Evolutionary conservation across 2,329 filamentous ascomycete genomes (phyloP), one percentile per base, ranked within the genome.

Genomic region (Alternaria brassicae): DNA sequence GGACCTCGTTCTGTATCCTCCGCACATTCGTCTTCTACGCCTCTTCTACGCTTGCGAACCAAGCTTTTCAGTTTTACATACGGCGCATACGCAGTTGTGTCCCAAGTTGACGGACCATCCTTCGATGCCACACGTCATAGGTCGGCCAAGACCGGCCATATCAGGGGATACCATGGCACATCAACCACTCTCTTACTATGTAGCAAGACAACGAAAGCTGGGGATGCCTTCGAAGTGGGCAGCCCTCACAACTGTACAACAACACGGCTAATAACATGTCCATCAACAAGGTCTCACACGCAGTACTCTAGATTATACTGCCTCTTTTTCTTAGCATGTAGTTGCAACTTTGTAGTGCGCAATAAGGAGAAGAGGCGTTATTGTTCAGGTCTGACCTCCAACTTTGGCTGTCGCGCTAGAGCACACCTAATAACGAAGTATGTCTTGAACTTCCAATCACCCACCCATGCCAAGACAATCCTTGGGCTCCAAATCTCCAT

Each of bases 1-100:
- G 25, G 56, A 56, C 56, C 52, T 17, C 37, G 51, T 42, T 54
- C 56, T 15, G 48, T 48, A 45, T 41, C 34, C 55, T 40, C 54
- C 47, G 47, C 48, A 49, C 37, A 49, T 51, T 42, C 40, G 28
- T 44, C 51, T 45, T 44, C 25, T 28, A 37, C 39, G 32, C 30
- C 40, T 45, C 53, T 48, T 49, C 30, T 34, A 32, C 51, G 28
- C 41, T 32, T 53, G 37, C 19, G 34, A 42, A 36, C 21, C 27
- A 54, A 47, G 41, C 48, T 4, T 39, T 50, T 9, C 19, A 25
- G 32, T 34, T 48, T 34, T 48, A 21, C 44, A 19, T 48, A 21
- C 44, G 28, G 32, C n/a, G 5, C 32, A 34, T 48, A 23, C 44
- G 30, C 41, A 48, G 19, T 32, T 23, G 21, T 50, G 15, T 39